Evolutionary conservation across 768 basidiomycete species (phyloP), one percentile per base, ranked within the genome.

Genomic region (Mrakia hoshinonis): DNA sequence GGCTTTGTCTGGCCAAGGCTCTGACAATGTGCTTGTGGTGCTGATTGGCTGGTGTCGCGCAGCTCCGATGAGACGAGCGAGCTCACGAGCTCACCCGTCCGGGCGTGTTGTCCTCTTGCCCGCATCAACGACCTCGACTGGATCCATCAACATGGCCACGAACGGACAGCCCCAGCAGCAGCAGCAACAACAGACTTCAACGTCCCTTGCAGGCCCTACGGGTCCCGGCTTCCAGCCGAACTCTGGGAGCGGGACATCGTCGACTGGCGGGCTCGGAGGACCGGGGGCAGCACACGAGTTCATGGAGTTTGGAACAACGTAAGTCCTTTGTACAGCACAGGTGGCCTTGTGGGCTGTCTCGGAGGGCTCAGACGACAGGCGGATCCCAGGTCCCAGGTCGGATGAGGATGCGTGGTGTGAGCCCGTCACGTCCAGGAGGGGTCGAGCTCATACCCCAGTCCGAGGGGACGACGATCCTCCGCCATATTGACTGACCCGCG

Each of bases 281-380:
- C 9, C 54, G 26, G 24, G 54, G 31, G 24, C 22, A n/a, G 58
- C 20, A 61, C 31, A 22, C n/a, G 58, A 61, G 34, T 61, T 61
- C 34, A 61, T 20, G 58, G 58, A 61, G 36, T 61, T 36, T 13
- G 58, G 34, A 3, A 61, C 58, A 61, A 61, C 34, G 58, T 61
- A 20, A 61, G 58, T 36, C 11, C 20, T 6, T 29, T 11, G 9
- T 4, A 13, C 10, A 29, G 0, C 9, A 12, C 18, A 11, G 13
- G 3, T 22, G 29, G n/a, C 4, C 20, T 18, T 26, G 7, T 34
- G 10, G 29, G 13, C 24, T 9, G 52, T n/a, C 26, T 15, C 31
- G 29, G 11, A 22, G 29, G 11, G 58, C 29, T 15, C 18, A 3
- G 29, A 34, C 20, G 22, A 5, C 1, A 11, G 9, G 6, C 58